Evolutionary conservation across 1,284 basidiomycete species (phyloP).

Genomic region (Pyrrhoderma noxium): DNA sequence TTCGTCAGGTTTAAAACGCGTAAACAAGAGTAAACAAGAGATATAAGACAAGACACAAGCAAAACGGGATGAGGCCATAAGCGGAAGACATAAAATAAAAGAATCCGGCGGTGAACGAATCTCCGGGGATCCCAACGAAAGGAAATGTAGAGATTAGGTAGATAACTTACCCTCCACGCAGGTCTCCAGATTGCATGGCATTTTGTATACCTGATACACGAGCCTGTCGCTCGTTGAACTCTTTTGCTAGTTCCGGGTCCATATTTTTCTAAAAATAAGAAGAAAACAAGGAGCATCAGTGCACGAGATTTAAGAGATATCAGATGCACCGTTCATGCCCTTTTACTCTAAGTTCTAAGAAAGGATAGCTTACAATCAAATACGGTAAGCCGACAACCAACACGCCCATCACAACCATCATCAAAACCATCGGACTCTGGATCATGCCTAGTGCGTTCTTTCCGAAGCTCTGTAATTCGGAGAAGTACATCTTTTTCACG

Average conservation of each 20-base stretch:
- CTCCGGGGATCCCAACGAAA: conserved; percentile 2
- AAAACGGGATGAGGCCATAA: too few relatives aligned
- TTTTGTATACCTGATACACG: conserved; percentile 53
- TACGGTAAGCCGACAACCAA: conserved; percentile 79
- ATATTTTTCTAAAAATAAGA: conserved; percentile 52
- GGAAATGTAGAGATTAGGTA: neutral
- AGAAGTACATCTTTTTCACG: conserved; percentile 54
- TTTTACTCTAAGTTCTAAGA: neutral
- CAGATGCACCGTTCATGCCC: too few relatives aligned
- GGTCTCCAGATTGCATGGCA: conserved; percentile 49
- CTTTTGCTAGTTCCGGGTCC: conserved; percentile 70
- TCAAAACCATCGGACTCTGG: conserved; percentile 82
- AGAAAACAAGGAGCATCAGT: neutral
- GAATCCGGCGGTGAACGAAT: too few relatives aligned
- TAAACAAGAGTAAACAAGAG: neutral
- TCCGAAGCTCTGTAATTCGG: conserved; percentile 56
- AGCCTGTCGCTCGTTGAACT: conserved; percentile 62
- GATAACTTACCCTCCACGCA: conserved; percentile 44
- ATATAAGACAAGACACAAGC: too few relatives aligned
- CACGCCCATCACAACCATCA: conserved; percentile 65
- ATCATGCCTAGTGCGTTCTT: conserved; percentile 67
- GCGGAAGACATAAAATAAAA: too few relatives aligned
- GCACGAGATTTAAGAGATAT: conserved; percentile 6
- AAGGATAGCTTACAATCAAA: conserved; percentile 50
- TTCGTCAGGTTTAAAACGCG: neutral